Conservation (phyloP, 2,329 filamentous ascomycete species). For the Penicillium expansum region DNA sequence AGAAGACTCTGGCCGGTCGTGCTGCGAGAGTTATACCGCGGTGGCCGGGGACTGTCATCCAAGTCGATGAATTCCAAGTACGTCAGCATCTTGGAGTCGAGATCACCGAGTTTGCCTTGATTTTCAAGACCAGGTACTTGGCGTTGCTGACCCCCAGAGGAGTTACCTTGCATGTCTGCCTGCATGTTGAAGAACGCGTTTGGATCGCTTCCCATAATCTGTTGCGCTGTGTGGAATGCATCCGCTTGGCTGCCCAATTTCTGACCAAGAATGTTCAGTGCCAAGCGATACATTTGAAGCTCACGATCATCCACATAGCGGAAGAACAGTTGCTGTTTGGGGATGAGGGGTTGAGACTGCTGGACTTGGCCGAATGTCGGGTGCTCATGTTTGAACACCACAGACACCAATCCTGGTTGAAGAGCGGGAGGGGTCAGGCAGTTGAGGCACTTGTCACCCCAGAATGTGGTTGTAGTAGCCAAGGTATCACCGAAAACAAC, state of each 20-base stretch:
- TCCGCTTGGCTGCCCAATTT: slow-evolving; percentile 48
- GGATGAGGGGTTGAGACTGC: slow-evolving; percentile 42
- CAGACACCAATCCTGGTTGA: slow-evolving; percentile 65
- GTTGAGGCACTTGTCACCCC: slow-evolving; percentile 75
- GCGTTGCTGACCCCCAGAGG: slow-evolving; percentile 45
- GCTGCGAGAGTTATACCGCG: slow-evolving; percentile 63
- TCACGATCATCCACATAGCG: slow-evolving; percentile 61
- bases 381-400: slow-evolving; percentile 62
- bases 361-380: slow-evolving; percentile 49
- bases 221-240: slow-evolving; percentile 49
- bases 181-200: slow-evolving; percentile 50
- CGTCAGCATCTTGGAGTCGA: slow-evolving; percentile 68
- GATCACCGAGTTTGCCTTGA: slow-evolving; percentile 48
- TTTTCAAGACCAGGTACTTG: slow-evolving; percentile 45
- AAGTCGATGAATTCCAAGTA: slow-evolving; percentile 77
- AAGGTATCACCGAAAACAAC: slow-evolving; percentile 77
- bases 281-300: slow-evolving; percentile 47
- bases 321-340: slow-evolving; percentile 58
- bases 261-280: slow-evolving; percentile 46
- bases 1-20: slow-evolving; percentile 76
- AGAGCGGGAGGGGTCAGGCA: slow-evolving; percentile 72
- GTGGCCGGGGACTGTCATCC: slow-evolving; percentile 67
- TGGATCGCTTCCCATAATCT: slow-evolving; percentile 46
- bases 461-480: slow-evolving; percentile 73
- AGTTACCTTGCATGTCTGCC: slow-evolving; percentile 40